Percentiles rank a stretch among this genome's conserved stretches.
These are phyloP conservation scores for Collybiopsis confluens DNA, from an alignment of 768 basidiomycete genomes.

Conservation along the genomic window DNA sequence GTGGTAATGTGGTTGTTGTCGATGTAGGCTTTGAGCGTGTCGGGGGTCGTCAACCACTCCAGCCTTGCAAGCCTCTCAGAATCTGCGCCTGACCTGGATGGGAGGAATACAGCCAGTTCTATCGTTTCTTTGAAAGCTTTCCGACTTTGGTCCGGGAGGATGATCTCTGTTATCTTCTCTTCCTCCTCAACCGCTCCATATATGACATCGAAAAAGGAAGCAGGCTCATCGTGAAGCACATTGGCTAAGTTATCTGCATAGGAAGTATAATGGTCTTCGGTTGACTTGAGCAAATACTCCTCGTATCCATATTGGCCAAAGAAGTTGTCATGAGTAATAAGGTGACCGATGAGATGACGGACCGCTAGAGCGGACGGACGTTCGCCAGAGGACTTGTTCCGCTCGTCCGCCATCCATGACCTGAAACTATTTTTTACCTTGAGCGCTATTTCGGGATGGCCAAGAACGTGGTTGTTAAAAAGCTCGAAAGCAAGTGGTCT, in stretches of 20 bases:
- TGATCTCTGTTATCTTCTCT: conserved; percentile 41
- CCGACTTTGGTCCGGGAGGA: conserved; percentile 51
- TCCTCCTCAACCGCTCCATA: conserved; percentile 52
- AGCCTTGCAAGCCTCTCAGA: conserved; percentile 34
- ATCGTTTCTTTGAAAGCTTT: conserved; percentile 46
- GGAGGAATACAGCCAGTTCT: conserved; percentile 46
- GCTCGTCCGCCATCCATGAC: conserved; percentile 53
- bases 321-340: conserved; percentile 57
- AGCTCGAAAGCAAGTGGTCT: conserved; percentile 56
- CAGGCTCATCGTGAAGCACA: conserved; percentile 37
- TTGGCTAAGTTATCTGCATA: conserved; percentile 42
- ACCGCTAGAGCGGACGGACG: conserved; percentile 7
- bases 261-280: conserved; percentile 46
- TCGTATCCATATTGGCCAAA: conserved; percentile 41
- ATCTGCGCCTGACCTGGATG: neutral
- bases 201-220: conserved; percentile 50
- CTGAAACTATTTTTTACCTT: conserved; percentile 41
- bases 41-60: conserved; percentile 15
- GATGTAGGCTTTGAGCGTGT: conserved; percentile 17
- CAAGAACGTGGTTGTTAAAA: conserved; percentile 50
- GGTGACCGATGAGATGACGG: conserved; percentile 48
- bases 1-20: conserved; percentile 9
- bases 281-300: conserved; percentile 45
- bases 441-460: conserved; percentile 36
- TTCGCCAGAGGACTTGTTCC: conserved; percentile 24